Evolutionary conservation across 2,329 filamentous ascomycete genomes (phyloP).

Genomic region (Phoma sp.): DNA sequence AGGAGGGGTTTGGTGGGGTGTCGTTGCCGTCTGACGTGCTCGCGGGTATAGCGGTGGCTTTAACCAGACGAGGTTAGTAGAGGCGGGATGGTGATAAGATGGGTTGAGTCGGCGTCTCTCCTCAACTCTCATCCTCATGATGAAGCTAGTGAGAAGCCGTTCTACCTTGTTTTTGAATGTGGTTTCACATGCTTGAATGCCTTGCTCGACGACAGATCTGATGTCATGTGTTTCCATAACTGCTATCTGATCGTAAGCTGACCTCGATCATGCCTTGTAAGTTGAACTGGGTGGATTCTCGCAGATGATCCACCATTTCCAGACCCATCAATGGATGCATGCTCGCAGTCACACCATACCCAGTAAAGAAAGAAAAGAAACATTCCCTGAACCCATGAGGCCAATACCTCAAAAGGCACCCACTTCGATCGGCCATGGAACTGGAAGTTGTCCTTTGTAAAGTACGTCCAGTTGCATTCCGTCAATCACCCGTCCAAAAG

Average conservation of each 20-base stretch:
- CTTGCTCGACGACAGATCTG: not conserved
- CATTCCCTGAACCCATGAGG: not conserved
- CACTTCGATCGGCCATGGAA: not conserved
- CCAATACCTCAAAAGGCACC: not conserved
- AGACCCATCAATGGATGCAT: not conserved
- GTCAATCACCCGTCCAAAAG: too few species aligned
- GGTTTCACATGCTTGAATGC: too few species aligned
- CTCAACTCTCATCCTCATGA: not conserved
- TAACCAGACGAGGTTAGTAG: constrained; percentile 17
- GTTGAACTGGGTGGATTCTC: not conserved
- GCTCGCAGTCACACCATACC: not conserved
- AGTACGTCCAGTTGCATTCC: not conserved
- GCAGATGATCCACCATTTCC: not conserved
- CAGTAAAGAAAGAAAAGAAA: not conserved
- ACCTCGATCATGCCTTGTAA: not conserved
- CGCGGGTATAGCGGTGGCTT: constrained; percentile 13
- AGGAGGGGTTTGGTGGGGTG: constrained; percentile 4
- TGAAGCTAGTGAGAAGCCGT: not conserved
- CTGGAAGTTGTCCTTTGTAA: not conserved
- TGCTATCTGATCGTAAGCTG: not conserved
- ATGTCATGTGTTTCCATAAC: not conserved
- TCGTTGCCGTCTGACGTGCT: constrained; percentile 3
- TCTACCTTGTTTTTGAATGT: too few species aligned
- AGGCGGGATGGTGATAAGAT: constrained; percentile 5
- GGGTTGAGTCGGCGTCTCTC: not conserved